Evolutionary conservation across 2,329 filamentous ascomycete species (phyloP), one percentile per base, ranked within the genome.

Genomic region (Ascochyta fabae): DNA sequence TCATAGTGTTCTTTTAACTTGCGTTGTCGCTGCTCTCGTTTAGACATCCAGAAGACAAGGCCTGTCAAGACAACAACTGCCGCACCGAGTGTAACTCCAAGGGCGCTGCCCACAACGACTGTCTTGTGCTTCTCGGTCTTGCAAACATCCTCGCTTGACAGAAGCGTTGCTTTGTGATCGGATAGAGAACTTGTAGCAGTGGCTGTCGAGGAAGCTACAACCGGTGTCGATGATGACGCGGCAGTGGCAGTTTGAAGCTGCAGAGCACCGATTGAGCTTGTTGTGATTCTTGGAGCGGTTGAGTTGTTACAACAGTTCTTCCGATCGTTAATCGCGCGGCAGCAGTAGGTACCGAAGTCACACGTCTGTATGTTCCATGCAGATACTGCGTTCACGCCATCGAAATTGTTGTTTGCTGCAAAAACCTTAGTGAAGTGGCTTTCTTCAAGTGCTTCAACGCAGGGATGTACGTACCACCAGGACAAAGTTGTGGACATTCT

Each of bases 311-410:
- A 75, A 62, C 72, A 75, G 48, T 61, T 71, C 15, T 50, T 46
- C 16, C 39, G 58, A 40, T 71, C 69, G 29, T 57, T 57, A 40
- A 52, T 47, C 5, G 68, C 60, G 53, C 71, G 71, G 52, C 72
- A 74, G 59, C 72, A 75, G 47, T 74, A 74, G 47, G 56, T 59
- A n/a, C 72, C 72, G 16, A 59, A 69, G 50, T 73, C 66, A 57
- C 72, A 75, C 24, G 61, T 71, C 50, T 74, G 71, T 12, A 75
- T 59, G 46, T 71, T 72, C 71, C 71, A 75, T 44, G 67, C 62
- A n/a, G 54, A 33, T 16, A 70, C 61, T 29, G 53, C 48, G 19
- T 59, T 59, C 13, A 59, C 39, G 29, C 57, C 64, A 39, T 54
- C 53, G 51, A 62, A 65, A 19, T 64, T 15, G 15, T 49, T 61